Conservation (phyloP, 306 rosid genomes). For the Nissolia schottii region DNA sequence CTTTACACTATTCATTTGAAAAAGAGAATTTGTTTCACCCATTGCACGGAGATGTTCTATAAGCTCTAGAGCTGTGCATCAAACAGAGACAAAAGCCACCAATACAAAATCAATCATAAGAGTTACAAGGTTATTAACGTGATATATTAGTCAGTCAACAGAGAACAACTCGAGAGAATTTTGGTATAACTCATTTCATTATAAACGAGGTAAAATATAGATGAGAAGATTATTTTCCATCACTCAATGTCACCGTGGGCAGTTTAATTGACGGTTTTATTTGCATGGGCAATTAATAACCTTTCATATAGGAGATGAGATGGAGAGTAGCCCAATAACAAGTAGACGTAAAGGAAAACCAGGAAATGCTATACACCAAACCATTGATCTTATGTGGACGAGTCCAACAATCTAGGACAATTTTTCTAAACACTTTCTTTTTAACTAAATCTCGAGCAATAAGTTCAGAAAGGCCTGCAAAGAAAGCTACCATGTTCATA, state of each 20-base stretch:
- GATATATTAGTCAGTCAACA: not conserved
- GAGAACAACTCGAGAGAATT: not conserved
- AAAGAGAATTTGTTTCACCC: slow-evolving; percentile 93
- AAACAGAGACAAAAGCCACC: slow-evolving; percentile 20
- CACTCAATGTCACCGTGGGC: not conserved
- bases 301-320: not conserved
- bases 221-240: not conserved
- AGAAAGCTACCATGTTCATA: not conserved
- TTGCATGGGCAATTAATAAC: not conserved
- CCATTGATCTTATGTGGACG: too few relatives aligned
- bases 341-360: too few relatives aligned
- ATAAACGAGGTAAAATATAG: too few relatives aligned
- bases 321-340: not conserved
- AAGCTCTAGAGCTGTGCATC: slow-evolving; percentile 75
- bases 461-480: too few relatives aligned
- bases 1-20: slow-evolving; percentile 66
- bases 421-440: too few relatives aligned
- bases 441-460: too few relatives aligned
- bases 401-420: too few relatives aligned
- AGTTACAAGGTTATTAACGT: not conserved
- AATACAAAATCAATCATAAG: not conserved
- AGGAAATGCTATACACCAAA: too few relatives aligned
- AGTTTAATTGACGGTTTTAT: not conserved
- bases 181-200: not conserved
- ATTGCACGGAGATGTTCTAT: slow-evolving; percentile 89